phyloP scores from a whole-genome alignment of 1,139 yeast species.

The Scheffersomyces titani region DNA sequence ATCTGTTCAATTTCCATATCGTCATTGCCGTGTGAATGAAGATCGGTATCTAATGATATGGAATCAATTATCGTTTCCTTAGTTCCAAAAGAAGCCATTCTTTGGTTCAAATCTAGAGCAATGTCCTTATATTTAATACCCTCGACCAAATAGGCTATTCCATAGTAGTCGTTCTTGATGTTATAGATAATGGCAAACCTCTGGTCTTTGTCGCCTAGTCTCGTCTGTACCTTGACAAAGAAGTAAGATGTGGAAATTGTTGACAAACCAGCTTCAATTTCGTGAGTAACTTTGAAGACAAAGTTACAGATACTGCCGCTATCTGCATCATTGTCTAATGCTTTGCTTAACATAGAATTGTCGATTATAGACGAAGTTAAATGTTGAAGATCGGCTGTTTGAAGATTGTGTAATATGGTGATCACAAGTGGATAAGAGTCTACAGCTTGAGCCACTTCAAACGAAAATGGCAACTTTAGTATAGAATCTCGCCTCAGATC shows the following conservation, averaged over 20 bases:
- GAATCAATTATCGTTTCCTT: background rate
- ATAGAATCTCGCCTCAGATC: background rate
- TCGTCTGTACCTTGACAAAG: conserved; percentile 15
- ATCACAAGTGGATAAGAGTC: conserved; percentile 11
- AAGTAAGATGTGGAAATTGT: conserved; percentile 11
- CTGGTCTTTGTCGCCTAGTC: conserved; percentile 14
- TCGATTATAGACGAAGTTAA: background rate
- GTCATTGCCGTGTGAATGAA: background rate
- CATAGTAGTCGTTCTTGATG: conserved; percentile 14
- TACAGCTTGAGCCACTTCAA: conserved; percentile 15
- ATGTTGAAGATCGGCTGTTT: conserved; percentile 7
- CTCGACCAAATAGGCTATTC: conserved; percentile 15
- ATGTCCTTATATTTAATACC: conserved; percentile 11
- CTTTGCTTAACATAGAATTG: background rate
- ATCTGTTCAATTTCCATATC: background rate
- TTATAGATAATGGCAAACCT: conserved; percentile 20
- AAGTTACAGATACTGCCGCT: background rate
- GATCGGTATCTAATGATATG: background rate
- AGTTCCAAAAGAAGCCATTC: background rate
- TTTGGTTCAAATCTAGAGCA: background rate
- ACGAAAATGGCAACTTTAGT: conserved; percentile 13
- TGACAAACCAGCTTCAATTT: conserved; percentile 7
- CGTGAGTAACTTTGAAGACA: conserved; percentile 9
- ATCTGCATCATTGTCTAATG: background rate
- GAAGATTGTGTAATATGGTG: conserved; percentile 14